These are phyloP conservation scores for Suillus cothurnatus DNA, from an alignment of 768 basidiomycete species.

Conservation along the genomic window DNA sequence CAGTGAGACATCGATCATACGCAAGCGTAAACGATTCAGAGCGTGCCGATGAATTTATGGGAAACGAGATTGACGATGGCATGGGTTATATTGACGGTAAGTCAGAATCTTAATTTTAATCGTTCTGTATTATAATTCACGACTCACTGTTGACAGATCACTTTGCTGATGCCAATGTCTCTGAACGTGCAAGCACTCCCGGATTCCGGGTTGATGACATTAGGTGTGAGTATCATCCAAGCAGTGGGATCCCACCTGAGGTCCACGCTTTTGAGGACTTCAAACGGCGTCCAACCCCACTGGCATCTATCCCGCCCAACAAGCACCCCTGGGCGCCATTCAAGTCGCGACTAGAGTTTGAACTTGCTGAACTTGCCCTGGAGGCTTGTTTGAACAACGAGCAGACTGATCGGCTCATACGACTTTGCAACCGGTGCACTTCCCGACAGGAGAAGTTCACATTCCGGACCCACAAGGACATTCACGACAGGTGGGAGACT, in stretches of 20 bases:
- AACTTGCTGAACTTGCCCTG: slow-evolving; percentile 30
- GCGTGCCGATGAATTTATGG: neutral
- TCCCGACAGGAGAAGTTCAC: slow-evolving; percentile 16
- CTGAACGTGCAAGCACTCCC: neutral
- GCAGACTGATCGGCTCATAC: slow-evolving; percentile 22
- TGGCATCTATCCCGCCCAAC: slow-evolving; percentile 7
- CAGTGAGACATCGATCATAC: neutral
- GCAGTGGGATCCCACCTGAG: slow-evolving; percentile 9
- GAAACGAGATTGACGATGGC: neutral
- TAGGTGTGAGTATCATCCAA: slow-evolving; percentile 26
- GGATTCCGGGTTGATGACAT: slow-evolving; percentile 21
- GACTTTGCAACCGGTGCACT: slow-evolving; percentile 16
- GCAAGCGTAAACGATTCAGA: neutral
- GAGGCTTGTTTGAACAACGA: slow-evolving; percentile 22
- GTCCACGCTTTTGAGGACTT: slow-evolving; percentile 22
- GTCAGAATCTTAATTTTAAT: neutral
- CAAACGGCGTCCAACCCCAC: neutral
- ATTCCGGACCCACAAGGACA: slow-evolving; percentile 19
- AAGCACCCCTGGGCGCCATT: slow-evolving; percentile 35
- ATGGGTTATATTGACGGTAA: neutral
- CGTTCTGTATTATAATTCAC: neutral
- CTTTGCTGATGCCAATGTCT: neutral
- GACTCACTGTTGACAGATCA: neutral
- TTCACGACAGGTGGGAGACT: slow-evolving; percentile 24
- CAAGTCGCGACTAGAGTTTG: slow-evolving; percentile 28